A percentile compares a stretch with the other conserved stretches of the same genome.
Evolutionary conservation across 73 alveolate genomes (phyloP).

Genomic region (Tetrahymena elliotti): DNA sequence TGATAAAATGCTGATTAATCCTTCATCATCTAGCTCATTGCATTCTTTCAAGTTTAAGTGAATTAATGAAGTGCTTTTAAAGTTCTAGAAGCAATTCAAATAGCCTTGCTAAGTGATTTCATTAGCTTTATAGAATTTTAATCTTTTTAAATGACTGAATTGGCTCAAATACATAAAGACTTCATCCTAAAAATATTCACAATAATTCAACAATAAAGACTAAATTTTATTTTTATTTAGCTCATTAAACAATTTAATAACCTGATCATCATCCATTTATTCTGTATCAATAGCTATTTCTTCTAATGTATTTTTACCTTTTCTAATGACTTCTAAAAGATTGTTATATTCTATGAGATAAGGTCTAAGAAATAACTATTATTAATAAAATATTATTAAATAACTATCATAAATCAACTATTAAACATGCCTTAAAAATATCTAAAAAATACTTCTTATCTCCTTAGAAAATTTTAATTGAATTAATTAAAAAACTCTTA

Average conservation of each 20-base stretch:
- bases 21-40: neutral
- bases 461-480: no score
- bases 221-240: neutral
- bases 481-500: neutral
- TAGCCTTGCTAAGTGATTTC: neutral
- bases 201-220: neutral
- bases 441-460: neutral
- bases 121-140: neutral
- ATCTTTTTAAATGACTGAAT: neutral
- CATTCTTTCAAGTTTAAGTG: neutral
- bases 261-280: neutral
- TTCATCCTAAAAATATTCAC: neutral
- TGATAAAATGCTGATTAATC: neutral
- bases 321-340: neutral
- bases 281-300: neutral
- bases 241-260: neutral
- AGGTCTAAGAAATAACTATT: neutral
- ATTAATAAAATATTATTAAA: neutral
- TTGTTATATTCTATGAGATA: neutral
- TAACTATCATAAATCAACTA: no score
- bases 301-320: neutral
- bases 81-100: neutral
- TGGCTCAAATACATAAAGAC: neutral
- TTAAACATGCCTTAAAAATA: neutral
- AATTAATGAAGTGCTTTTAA: neutral